Base-by-base conservation (phyloP, 148 eudicot species). In the Selenicereus undatus region DNA sequence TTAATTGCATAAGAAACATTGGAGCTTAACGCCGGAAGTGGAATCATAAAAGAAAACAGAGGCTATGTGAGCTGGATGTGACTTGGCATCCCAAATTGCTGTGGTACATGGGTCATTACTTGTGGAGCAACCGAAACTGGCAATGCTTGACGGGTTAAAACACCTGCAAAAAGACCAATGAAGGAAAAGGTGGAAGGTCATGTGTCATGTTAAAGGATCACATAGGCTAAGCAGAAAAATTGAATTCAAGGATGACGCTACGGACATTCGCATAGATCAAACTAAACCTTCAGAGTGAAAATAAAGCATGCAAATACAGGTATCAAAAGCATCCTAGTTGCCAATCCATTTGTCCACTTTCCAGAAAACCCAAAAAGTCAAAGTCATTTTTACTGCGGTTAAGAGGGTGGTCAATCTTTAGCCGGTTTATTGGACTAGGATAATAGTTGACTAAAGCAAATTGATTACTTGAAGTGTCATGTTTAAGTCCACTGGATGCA, bases 41-140 rank as follows among this genome's bases (percentile, higher is more conserved):
- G 90, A 5, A 79, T 83, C 70, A 87, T 85, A 71, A 88, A 77
- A 39, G 91, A 85, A 66, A 75, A 86, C 60, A 76, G 13, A 10
- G 97, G 90, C 74, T 88, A 90, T 22, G 94, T 74, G 45, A 86
- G 77, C 12, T 89, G 93, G 62, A 89, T 78, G 71, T 88, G 88
- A 85, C 78, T 87, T 56, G 89, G 90, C 81, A 88, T 64, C 60
- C 87, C 85, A 77, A 62, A 89, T 24, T 82, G 87, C 76, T 78
- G 91, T 16, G 84, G 88, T 71, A 84, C 90, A 51, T 82, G 85
- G 7, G 80, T 81, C 74, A 91, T 69, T 72, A 87, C 75, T 9
- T 90, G 89, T 4, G 93, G 88, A 78, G 82, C 82, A 70, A 85
- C 52, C 45, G 83, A 86, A 72, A 87, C 60, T 78, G 89, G 93